Base-by-base conservation (phyloP, 2,329 filamentous ascomycete genomes). In the Xylariaceae sp. region DNA sequence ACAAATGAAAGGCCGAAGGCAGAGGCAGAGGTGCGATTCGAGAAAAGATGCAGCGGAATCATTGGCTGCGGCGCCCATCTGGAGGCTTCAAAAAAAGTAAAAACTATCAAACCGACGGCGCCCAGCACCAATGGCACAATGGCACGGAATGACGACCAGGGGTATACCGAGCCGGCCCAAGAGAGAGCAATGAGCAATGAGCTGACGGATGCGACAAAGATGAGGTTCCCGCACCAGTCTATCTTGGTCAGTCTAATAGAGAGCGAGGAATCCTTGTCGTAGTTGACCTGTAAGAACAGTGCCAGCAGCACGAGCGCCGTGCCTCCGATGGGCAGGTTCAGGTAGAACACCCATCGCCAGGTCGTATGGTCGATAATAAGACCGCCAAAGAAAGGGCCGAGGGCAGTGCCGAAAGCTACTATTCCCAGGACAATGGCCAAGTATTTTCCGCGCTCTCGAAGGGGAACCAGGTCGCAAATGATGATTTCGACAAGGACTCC, bases 381-480 rank as follows among this genome's bases (percentile, higher is more conserved):
- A n/a, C 57, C 57, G 6, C 56, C 68, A 9, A 69, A 45, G 20
- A 72, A 58, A 1, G 67, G 64, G 2, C 63, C 72, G 7, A 71
- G 40, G 1, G 61, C 62, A 10, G 64, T 68, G 0, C 71, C 74
- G n/a, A 7, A 75, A 49, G 5, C 62, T 64, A 53, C 63, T 67
- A 1, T 71, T 52, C 1, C n/a, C n/a, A n/a, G n/a, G n/a, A 74
- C 56, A 5, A 71, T 59, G 1, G 61, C 66, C 21, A 73, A 63
- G 44, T 72, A 79, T 5, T 71, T 71, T 2, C 74, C 73, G 48
- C 79, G 65, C 56, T 79, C 69, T 2, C 73, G 66, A 4, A 82
- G 64, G 0, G 78, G 76, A 0, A 81, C 72, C 2, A 82, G 63
- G 50, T 82, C 80, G 41, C 70, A 76, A 9, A 80, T 69, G 16